Percentiles rank a stretch among this genome's conserved stretches.
Conservation (phyloP, 768 basidiomycete genomes). For the Gautieria morchelliformis region DNA sequence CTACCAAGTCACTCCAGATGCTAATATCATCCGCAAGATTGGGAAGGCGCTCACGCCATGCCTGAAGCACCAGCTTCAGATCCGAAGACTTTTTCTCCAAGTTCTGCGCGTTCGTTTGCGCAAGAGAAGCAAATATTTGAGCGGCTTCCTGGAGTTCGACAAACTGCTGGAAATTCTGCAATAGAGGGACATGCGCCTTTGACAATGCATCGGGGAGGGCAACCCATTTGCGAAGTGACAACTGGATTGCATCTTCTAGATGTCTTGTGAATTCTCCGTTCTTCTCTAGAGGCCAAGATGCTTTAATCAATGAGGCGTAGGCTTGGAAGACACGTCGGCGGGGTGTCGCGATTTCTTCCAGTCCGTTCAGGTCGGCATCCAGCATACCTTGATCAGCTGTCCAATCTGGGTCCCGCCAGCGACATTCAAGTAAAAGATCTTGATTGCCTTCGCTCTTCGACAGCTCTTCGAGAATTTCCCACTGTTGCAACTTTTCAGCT, state of each 20-base stretch:
- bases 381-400: conserved; percentile 61
- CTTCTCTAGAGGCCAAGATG: conserved; percentile 72
- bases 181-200: conserved; percentile 84
- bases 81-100: conserved; percentile 93
- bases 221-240: conserved; percentile 94
- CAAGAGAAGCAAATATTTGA: conserved; percentile 86
- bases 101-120: conserved; percentile 77
- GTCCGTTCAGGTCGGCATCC: conserved; percentile 69
- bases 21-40: conserved; percentile 96
- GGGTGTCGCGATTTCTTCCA: conserved; percentile 85
- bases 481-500: conserved; percentile 93
- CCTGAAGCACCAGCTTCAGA: conserved; percentile 90
- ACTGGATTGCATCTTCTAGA: conserved; percentile 93
- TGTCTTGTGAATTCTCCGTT: conserved; percentile 79
- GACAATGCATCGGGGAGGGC: conserved; percentile 79
- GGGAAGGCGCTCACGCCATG: conserved; percentile 94
- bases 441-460: conserved; percentile 83
- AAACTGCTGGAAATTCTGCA: conserved; percentile 98
- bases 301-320: conserved; percentile 79
- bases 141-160: conserved; percentile 96
- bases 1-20: conserved; percentile 98
- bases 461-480: conserved; percentile 91
- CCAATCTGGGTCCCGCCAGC: conserved; percentile 95
- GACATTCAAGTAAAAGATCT: conserved; percentile 88
- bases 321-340: conserved; percentile 97